Percentiles rank a stretch among this genome's conserved stretches.
These are phyloP conservation scores for Yamadazyma endophytica DNA, from an alignment of 805 yeast genomes.

Conservation along the genomic window DNA sequence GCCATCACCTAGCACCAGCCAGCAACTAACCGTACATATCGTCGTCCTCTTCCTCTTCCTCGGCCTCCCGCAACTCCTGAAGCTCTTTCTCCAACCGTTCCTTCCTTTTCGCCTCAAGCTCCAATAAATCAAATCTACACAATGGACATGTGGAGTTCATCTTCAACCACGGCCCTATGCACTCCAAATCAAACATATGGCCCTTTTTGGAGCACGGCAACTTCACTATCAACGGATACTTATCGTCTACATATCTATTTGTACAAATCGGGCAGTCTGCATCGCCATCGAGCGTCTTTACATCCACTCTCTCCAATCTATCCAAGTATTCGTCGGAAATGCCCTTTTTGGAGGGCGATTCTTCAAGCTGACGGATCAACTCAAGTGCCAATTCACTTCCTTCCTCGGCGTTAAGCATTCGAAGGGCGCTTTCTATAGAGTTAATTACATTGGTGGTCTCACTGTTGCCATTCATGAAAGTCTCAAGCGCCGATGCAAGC, in stretches of 20 bases:
- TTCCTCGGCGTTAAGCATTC: conserved; percentile 24
- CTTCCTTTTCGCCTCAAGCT: conserved; percentile 23
- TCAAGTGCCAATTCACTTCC: conserved; percentile 26
- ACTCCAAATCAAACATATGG: conserved; percentile 84
- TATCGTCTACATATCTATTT: conserved; percentile 62
- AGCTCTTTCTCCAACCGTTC: conserved; percentile 32
- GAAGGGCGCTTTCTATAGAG: conserved; percentile 27
- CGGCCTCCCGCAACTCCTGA: conserved; percentile 34
- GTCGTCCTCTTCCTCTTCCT: conserved; percentile 55
- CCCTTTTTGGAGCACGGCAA: conserved; percentile 54
- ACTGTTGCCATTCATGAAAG: conserved; percentile 22
- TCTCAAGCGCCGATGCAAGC: conserved; percentile 25
- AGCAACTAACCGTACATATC: conserved; percentile 23
- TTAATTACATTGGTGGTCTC: conserved; percentile 11
- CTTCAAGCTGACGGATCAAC: conserved; percentile 18
- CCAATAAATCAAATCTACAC: conserved; percentile 70
- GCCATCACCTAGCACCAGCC: background rate
- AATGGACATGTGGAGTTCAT: conserved; percentile 77
- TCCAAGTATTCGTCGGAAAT: conserved; percentile 71
- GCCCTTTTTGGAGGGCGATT: conserved; percentile 34
- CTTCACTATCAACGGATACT: conserved; percentile 73
- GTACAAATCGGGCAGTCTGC: conserved; percentile 88
- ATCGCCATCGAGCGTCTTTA: conserved; percentile 31
- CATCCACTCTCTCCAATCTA: conserved; percentile 62
- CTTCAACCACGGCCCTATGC: conserved; percentile 86